Base-by-base conservation (phyloP, 179 eudicot species). In the Heliamphora pulchella region DNA sequence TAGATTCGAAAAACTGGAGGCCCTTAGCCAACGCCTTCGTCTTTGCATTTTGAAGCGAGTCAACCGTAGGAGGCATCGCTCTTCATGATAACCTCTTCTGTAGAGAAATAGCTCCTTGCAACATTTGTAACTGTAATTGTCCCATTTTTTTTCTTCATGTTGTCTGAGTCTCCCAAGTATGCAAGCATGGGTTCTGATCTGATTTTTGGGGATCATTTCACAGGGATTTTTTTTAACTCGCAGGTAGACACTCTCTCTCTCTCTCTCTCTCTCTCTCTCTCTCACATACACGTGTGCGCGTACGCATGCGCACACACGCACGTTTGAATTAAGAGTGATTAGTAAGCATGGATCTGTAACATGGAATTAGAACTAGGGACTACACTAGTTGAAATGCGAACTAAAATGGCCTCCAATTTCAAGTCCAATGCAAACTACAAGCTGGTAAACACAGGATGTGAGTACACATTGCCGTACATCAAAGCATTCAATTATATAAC, bases 11-110 rank as follows among this genome's bases (percentile, higher is more conserved):
- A 92, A 86, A 81, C 86, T 89, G 47, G 97, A 90, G 64, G 90
- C 90, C 82, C 77, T 93, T 15, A 83, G 92, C 77, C 92, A 87
- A 82, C 92, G 93, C n/a, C 53, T 93, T 68, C 92, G 97, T 15
- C 89, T 81, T 82, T 86, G 90, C 87, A 85, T 93, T 75, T 81
- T 87, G 67, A 90, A 83, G 83, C 87, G 86, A 80, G 90, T 86
- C 76, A 87, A 80, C 64, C 90, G 86, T 78, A 81, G 83, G 83
- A 90, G 89, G 83, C 80, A 89, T 53, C 65, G 83, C 64, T 88
- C 87, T 17, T 86, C 85, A 53, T 90, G 80, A 85, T 77, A 62
- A 47, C 74, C 63, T 81, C 57, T 72, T 53, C 70, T 31, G 64
- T 46, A 79, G 63, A 62, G 39, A 20, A 50, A 58, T 44, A 44